Base-by-base conservation (phyloP, 495 filamentous ascomycete species). In the Tuber umbilicatum region DNA sequence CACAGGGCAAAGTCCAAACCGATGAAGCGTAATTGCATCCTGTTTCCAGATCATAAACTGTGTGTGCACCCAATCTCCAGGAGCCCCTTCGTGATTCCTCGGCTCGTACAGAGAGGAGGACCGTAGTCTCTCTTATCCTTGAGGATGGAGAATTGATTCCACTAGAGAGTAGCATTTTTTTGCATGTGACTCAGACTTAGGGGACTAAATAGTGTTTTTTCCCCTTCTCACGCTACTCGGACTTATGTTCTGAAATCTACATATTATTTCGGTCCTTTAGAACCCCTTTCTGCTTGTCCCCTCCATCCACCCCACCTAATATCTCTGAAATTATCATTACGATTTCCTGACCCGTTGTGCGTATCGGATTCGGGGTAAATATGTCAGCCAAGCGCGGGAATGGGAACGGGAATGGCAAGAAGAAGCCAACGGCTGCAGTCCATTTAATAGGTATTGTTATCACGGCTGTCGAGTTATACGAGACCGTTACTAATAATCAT, bases 351-450 rank as follows among this genome's bases (percentile, higher is more conserved):
- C 19, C 27, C 31, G 4, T 64, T 17, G 31, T 17, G 31, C 31
- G 17, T 27, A 64, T 64, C 27, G 5, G 12, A 19, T 64, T 31
- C 27, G 12, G 27, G 55, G 27, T 19, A 64, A 35, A 35, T 27
- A 81, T 81, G 79, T 39, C 79, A 38, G 31, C 60, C 70, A 88
- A 91, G 82, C 89, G 90, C 83, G 55, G 55, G 55, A 31, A 19
- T 64, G 55, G 27, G 55, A 31, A 31, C 27, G 55, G 55, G 55
- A 64, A 35, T 64, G 27, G 27, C 12, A 93, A 90, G 84, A 89
- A 92, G 87, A 90, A 91, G 80, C 87, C 94, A 55, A 93, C 93
- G 45, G 91, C 91, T 75, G 94, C 95, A 42, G 94, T 93, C 21
- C 97, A 98, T 83, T 84, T 99, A 75, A 97, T 99, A 82, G 94